Percentiles rank a stretch among this genome's conserved stretches.
Evolutionary conservation across 2,329 filamentous ascomycete genomes (phyloP).

Genomic region (Venturia asperata): DNA sequence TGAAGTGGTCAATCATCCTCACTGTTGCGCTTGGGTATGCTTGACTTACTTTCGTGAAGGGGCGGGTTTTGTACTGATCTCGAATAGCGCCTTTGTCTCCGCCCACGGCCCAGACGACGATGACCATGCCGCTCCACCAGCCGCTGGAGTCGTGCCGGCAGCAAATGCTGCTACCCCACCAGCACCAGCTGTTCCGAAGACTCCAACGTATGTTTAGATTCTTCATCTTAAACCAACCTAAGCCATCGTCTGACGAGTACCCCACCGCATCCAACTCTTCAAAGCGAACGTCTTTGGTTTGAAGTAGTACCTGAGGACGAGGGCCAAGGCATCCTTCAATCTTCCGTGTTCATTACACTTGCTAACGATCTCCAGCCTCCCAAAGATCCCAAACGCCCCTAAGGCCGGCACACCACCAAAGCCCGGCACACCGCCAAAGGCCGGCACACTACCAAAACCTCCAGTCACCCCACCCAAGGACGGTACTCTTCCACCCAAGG

Average conservation of each 20-base stretch:
- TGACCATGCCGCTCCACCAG: neutral
- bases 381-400: too few species aligned
- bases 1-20: slow-evolving; percentile 16
- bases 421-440: too few species aligned
- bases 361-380: too few species aligned
- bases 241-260: neutral
- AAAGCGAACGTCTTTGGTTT: too few species aligned
- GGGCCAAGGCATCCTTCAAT: too few species aligned
- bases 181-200: neutral
- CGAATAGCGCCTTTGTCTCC: slow-evolving; percentile 14
- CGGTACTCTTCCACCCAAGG: too few species aligned
- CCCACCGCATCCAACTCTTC: neutral
- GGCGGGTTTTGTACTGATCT: neutral
- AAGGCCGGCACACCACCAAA: too few species aligned
- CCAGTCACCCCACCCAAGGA: too few species aligned
- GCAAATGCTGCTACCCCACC: neutral
- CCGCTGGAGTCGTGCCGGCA: neutral
- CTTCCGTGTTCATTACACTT: too few species aligned
- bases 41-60: neutral
- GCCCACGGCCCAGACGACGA: slow-evolving; percentile 17
- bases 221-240: neutral
- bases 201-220: neutral
- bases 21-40: slow-evolving; percentile 8
- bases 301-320: too few species aligned
- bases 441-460: too few species aligned